phyloP scores from a whole-genome alignment of 345 rosid species.

The Kandelia obovata region DNA sequence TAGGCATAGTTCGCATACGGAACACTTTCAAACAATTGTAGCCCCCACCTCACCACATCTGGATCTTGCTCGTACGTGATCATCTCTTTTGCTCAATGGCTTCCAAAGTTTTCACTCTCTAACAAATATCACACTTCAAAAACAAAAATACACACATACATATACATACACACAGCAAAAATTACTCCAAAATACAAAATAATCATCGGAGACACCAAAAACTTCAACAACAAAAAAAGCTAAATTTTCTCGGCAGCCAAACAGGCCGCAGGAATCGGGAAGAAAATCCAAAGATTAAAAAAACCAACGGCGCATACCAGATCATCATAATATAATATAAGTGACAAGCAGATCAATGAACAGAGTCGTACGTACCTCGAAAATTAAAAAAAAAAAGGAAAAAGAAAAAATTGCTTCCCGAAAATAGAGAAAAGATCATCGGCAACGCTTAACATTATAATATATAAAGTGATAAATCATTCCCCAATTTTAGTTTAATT shows the following conservation, averaged over 20 bases:
- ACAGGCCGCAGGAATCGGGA: not conserved
- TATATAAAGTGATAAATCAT: no score
- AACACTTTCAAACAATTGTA: slow-evolving; percentile 49
- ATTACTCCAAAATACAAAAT: not conserved
- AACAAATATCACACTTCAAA: not conserved
- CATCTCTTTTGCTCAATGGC: slow-evolving; percentile 13
- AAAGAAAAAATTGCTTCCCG: no score
- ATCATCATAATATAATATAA: no score
- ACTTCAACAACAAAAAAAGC: not conserved
- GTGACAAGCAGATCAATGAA: no score
- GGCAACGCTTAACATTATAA: no score
- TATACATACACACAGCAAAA: not conserved
- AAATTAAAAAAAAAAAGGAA: no score
- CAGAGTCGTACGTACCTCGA: no score
- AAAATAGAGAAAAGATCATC: no score
- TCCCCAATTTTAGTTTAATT: no score
- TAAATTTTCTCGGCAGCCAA: slow-evolving; percentile 1
- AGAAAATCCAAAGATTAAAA: not conserved
- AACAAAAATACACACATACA: not conserved
- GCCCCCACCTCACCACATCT: slow-evolving; percentile 58
- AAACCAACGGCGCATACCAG: not conserved
- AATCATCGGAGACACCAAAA: not conserved
- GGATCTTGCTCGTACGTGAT: slow-evolving; percentile 52
- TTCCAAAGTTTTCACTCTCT: slow-evolving; percentile 5
- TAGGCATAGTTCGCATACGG: slow-evolving; percentile 45